Conservation (phyloP, 257 asterid genomes). For the Solanum peruvianum region DNA sequence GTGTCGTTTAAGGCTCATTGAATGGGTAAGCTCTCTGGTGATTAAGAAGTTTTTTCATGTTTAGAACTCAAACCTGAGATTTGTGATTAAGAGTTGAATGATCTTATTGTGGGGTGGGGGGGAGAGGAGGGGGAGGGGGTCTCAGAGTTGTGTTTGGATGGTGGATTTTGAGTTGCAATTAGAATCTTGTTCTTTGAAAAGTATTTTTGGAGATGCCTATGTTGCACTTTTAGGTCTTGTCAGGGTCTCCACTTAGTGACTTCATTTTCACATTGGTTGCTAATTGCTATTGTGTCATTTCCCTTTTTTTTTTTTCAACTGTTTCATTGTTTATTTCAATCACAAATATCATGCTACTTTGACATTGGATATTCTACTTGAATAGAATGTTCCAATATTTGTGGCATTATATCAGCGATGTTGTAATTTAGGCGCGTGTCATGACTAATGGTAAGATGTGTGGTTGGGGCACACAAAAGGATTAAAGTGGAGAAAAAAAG, state of each 20-base stretch:
- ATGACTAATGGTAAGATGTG: neutral
- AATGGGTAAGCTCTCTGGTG: neutral
- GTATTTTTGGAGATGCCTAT: neutral
- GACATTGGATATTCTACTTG: neutral
- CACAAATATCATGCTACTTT: neutral
- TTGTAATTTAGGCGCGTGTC: neutral
- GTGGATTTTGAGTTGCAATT: neutral
- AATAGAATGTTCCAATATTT: neutral
- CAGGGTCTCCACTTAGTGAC: neutral
- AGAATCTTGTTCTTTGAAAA: neutral
- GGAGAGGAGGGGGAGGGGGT: neutral
- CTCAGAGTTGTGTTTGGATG: neutral
- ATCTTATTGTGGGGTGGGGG: no score
- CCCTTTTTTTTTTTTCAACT: neutral
- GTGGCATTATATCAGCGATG: neutral
- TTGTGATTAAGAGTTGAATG: neutral
- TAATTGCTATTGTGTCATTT: neutral
- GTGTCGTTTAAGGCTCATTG: neutral
- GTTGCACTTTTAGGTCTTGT: slow-evolving; percentile 3
- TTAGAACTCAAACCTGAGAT: neutral
- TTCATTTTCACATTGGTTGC: neutral
- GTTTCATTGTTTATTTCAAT: neutral
- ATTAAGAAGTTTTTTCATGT: neutral
- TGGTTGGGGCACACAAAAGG: neutral
- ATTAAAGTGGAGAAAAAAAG: neutral